Base-by-base conservation (phyloP, 331 rosid genomes). In the Spiraea crenata region DNA sequence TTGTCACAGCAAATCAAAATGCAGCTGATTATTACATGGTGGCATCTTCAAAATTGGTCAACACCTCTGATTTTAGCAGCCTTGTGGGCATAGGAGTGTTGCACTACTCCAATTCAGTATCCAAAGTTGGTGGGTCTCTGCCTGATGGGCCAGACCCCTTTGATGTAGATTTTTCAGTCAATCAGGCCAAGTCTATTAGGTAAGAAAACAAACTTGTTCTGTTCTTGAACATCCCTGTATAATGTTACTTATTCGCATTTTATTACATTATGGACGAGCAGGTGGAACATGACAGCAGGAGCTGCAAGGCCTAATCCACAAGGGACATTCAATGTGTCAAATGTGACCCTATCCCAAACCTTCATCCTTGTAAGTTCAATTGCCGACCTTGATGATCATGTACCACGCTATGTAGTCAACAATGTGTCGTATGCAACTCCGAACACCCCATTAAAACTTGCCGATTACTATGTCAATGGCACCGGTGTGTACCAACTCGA, bases 301-400 rank as follows among this genome's bases (percentile, higher is more conserved):
- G 97, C 95, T 63, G 97, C 96, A 57, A 88, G 96, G 85, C 96
- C 89, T 63, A 88, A 88, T 44, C 97, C 96, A 38, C 97, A 93
- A 71, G 96, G 97, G 74, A 75, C 88, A 8, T 93, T 90, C 85
- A 88, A 85, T 54, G 96, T 81, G 1, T 48, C 83, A 77, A 84
- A 88, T 69, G 89, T 90, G 75, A 87, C 87, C n/a, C 72, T 90
- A 68, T 73, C 92, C 4, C 86, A 90, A 74, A 84, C 78, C 34
- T 93, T 90, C 58, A 67, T 89, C 76, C 91, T 93, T 14, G 77
- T 75, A 57, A 75, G 80, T 54, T 82, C 85, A 4, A 35, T 12
- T 7, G 82, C 80, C 1, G 56, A 47, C 9, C 71, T 90, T 9
- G 25, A 81, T 1, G 70, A 73, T 14, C 52, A 46, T 14, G 19